phyloP scores from a whole-genome alignment of 2,329 filamentous ascomycete species.

The Bipolaris gigantea region DNA sequence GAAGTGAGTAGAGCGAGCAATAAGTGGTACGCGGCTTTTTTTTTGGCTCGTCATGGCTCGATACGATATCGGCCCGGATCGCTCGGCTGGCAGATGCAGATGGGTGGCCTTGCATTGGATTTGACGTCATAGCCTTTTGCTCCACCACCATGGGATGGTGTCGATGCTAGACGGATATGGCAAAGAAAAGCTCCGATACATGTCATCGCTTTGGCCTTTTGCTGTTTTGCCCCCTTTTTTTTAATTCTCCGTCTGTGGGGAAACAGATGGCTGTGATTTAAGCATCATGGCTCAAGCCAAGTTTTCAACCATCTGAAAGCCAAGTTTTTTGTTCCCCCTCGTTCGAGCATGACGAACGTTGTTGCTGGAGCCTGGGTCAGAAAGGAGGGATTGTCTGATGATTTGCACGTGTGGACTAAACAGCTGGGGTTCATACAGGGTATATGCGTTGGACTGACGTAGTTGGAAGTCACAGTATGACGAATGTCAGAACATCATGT shows the following conservation, averaged over 20 bases:
- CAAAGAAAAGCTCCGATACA: neutral
- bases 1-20: no score
- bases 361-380: neutral
- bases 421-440: neutral
- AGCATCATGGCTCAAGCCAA: slow-evolving; percentile 8
- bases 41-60: no score
- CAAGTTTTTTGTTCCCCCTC: slow-evolving; percentile 4
- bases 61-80: no score
- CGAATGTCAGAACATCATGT: neutral
- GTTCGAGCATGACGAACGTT: no score
- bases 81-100: neutral
- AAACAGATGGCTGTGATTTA: neutral
- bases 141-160: no score
- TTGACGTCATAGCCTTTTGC: neutral
- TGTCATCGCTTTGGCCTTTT: neutral
- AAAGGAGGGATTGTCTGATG: neutral
- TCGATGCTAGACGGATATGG: neutral
- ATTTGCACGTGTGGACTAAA: neutral
- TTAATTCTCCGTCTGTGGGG: neutral
- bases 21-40: no score
- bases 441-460: neutral
- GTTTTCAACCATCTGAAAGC: slow-evolving; percentile 14
- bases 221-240: neutral
- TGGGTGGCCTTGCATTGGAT: neutral
- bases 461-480: slow-evolving; percentile 1